Percentiles rank a stretch among this genome's conserved stretches.
Evolutionary conservation across 345 rosid species (phyloP).

Genomic region (Melaleuca alternifolia): DNA sequence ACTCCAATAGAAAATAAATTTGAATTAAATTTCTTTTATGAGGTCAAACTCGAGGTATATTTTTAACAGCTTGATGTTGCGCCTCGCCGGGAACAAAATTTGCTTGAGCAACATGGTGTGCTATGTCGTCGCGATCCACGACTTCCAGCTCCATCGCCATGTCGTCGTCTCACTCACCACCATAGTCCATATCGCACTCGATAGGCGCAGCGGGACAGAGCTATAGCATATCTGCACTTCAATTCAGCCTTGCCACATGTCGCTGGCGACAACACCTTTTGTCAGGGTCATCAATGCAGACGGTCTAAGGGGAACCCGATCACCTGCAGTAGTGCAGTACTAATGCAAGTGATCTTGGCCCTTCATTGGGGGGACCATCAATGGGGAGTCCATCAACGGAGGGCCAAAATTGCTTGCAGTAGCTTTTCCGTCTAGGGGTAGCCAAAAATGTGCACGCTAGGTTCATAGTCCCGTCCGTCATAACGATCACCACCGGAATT

Average conservation of each 20-base stretch:
- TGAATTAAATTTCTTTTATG: too few relatives aligned
- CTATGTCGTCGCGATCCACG: slow-evolving; percentile 36
- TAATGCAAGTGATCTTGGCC: too few relatives aligned
- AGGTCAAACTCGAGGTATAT: too few relatives aligned
- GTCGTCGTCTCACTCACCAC: slow-evolving; percentile 56
- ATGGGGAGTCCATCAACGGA: too few relatives aligned
- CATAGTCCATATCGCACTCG: slow-evolving; percentile 31
- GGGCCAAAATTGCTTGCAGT: too few relatives aligned
- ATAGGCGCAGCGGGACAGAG: neutral
- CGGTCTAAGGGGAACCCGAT: too few relatives aligned
- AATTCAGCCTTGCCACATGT: slow-evolving; percentile 44
- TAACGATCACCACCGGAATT: slow-evolving; percentile 56
- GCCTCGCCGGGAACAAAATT: slow-evolving; percentile 76
- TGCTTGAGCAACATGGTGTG: slow-evolving; percentile 95
- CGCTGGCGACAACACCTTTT: slow-evolving; percentile 30
- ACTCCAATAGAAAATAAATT: too few relatives aligned
- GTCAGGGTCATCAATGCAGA: slow-evolving; percentile 7
- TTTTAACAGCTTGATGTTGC: too few relatives aligned
- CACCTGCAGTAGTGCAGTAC: too few relatives aligned
- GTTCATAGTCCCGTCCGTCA: slow-evolving; percentile 26
- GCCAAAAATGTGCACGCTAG: slow-evolving; percentile 10
- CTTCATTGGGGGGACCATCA: too few relatives aligned
- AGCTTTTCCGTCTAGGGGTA: too few relatives aligned
- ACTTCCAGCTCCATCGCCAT: slow-evolving; percentile 42
- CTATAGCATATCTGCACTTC: slow-evolving; percentile 42